Base-by-base conservation (phyloP, 805 yeast species). In the Candida germanica region DNA sequence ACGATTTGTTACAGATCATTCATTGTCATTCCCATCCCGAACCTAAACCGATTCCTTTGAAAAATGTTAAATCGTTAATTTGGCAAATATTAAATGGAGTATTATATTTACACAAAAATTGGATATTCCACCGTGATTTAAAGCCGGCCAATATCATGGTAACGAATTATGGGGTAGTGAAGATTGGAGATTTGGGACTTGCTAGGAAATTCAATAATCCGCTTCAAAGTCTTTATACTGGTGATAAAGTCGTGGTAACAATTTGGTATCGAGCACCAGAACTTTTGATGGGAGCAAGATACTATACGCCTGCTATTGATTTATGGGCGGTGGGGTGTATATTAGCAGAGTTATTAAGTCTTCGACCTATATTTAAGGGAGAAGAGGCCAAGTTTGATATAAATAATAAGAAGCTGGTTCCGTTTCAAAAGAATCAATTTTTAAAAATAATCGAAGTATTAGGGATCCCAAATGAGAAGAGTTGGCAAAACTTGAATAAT, bases 61-160 rank as follows among this genome's bases (percentile, higher is more conserved):
- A 74, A 29, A 83, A 88, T 31, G 68, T 89, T 16, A 87, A 89
- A 53, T 83, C 95, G 1, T 81, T 89, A 18, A 73, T 87, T 58
- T 88, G 93, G 88, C 99, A 93, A 62, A 82, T 94, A 4, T 59
- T 93, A 18, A 86, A 86, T 50, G 99, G 98, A 3, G 89, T 93
- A 2, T 79, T 88, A 0, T 93, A 82, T 53, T 61, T 93, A 28
- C 99, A 93, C 59, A 91, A 88, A 58, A 91, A 93, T 59, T 93
- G 98, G 98, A 80, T 93, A 2, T 66, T 93, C 33, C 99, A 93
- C 60, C 72, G 99, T 43, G 99, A 93, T 61, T 71, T 93, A 45
- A 93, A 93, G 53, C 99, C 99, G 1, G 98, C 98, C 2, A 91
- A 91, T 61, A 91, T 93, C 46, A 93, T 91, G 98, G 95, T 91